Evolutionary conservation across 2,329 filamentous ascomycete species (phyloP), one percentile per base, ranked within the genome.

Genomic region (Cordyceps cateniannulata): DNA sequence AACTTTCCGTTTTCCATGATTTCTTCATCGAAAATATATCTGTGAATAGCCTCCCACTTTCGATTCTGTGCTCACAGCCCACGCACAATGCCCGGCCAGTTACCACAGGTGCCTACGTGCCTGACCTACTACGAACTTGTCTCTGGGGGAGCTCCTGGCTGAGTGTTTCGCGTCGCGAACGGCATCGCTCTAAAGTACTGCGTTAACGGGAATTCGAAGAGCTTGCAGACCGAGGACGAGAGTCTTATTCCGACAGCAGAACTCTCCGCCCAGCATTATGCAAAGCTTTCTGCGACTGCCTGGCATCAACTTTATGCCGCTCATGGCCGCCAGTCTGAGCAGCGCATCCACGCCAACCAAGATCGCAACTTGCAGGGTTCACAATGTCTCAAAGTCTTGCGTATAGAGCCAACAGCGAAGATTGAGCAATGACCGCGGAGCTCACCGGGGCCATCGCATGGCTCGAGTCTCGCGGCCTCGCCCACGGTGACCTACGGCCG

Each of bases 401-500:
- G 35, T 18, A 40, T 18, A 24, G 35, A 53, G 20, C 32, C 35
- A 8, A 40, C 22, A 7, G 7, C 32, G 9, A 53, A 5, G n/a
- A 53, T 53, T 5, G 22, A 14, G 22, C 66, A 38, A 32, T 62
- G 62, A 55, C 59, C 10, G 53, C 51, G 22, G 53, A 63, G 25
- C 22, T 63, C n/a, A 1, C 25, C 51, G 10, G 42, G 27, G 29
- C 27, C 3, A 27, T 57, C 16, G 57, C 60, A 16, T 65, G 60
- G 57, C 53, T 65, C 14, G 62, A 62, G 27, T 44, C 32, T 1
- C 27, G 62, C 12, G 60, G 61, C 42, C 35, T 62, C 5, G 54
- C 56, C 22, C 60, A 65, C 16, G 58, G 63, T 14, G 62, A 65
- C 56, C 40, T 65, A 3, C 48, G 60, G 9, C 63, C 62, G 18